Conservation (phyloP, 148 eudicot genomes). For the Vaccinium darrowii region DNA sequence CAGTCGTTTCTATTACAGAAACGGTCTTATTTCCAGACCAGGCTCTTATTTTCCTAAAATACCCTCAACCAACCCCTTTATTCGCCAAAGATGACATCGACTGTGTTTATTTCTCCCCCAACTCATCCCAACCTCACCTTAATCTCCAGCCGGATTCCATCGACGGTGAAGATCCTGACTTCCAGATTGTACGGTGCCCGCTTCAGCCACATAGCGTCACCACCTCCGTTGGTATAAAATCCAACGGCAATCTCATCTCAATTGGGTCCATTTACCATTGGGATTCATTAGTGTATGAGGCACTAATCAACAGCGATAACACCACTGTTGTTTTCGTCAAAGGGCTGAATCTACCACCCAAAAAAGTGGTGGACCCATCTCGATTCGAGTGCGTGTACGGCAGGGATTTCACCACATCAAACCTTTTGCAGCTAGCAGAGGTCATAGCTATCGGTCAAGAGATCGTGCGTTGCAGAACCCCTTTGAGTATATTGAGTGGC, state of each 20-base stretch:
- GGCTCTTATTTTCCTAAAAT: slow-evolving; percentile 38
- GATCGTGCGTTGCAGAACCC: slow-evolving; percentile 51
- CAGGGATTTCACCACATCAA: slow-evolving; percentile 27
- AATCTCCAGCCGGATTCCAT: slow-evolving; percentile 25
- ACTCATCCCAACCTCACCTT: slow-evolving; percentile 27
- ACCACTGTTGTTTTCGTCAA: slow-evolving; percentile 49
- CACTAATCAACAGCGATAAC: slow-evolving; percentile 45
- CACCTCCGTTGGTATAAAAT: slow-evolving; percentile 21
- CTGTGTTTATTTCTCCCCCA: slow-evolving; percentile 31
- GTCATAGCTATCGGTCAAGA: slow-evolving; percentile 50
- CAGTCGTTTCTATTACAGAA: slow-evolving; percentile 25
- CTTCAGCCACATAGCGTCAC: slow-evolving; percentile 35
- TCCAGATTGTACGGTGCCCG: slow-evolving; percentile 47
- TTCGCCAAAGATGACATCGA: slow-evolving; percentile 35
- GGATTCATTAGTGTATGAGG: slow-evolving; percentile 50
- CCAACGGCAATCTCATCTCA: slow-evolving; percentile 24
- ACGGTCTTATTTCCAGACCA: slow-evolving; percentile 48
- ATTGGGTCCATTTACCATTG: slow-evolving; percentile 34
- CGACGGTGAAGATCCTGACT: slow-evolving; percentile 26
- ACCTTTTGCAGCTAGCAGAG: slow-evolving; percentile 23
- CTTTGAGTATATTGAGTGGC: slow-evolving; percentile 29
- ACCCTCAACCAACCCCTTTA: slow-evolving; percentile 36
- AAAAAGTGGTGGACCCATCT: slow-evolving; percentile 25
- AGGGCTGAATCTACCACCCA: slow-evolving; percentile 44
- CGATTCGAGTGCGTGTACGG: slow-evolving; percentile 46